A percentile compares a stretch with the other conserved stretches of the same genome.
Conservation (phyloP, 177 flowering plant genomes). For the Tripterygium wilfordii region DNA sequence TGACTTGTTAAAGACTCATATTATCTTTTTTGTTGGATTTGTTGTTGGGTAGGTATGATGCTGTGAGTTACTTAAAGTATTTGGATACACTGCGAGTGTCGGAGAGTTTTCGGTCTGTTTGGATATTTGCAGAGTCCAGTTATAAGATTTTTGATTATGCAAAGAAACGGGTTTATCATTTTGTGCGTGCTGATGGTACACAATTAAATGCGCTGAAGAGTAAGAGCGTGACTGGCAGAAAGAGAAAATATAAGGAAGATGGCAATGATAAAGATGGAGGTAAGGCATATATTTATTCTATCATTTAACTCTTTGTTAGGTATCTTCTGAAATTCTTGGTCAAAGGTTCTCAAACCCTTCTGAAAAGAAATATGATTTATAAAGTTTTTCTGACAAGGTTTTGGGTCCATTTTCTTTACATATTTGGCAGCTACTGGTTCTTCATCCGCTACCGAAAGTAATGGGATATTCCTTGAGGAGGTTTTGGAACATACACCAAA, state of each 20-base stretch:
- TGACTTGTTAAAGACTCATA: too few relatives aligned
- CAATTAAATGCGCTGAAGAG: conserved; percentile 25
- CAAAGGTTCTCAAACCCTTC: not conserved
- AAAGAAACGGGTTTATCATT: conserved; percentile 81
- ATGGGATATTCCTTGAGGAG: conserved; percentile 52
- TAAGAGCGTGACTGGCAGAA: conserved; percentile 36
- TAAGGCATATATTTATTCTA: conserved; percentile 8
- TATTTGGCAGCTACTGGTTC: conserved; percentile 26
- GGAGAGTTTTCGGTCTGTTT: conserved; percentile 92
- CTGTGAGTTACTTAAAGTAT: conserved; percentile 90
- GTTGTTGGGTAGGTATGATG: conserved; percentile 68
- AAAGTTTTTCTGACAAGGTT: conserved; percentile 1
- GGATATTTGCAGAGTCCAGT: conserved; percentile 97
- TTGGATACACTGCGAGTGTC: conserved; percentile 92
- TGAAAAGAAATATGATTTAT: not conserved
- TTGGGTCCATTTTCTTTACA: conserved; percentile 7
- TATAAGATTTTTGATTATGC: conserved; percentile 94
- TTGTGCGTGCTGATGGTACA: conserved; percentile 44
- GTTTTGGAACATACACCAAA: conserved; percentile 92
- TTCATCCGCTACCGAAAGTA: conserved; percentile 20
- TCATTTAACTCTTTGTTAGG: not conserved
- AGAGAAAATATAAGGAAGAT: conserved; percentile 50
- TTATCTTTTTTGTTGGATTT: not conserved
- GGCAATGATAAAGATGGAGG: conserved; percentile 32
- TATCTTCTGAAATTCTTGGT: not conserved